Evolutionary conservation across 192 early-diverging fungal species (phyloP), one percentile per base, ranked within the genome.

Genomic region (Umbelopsis ramanniana): DNA sequence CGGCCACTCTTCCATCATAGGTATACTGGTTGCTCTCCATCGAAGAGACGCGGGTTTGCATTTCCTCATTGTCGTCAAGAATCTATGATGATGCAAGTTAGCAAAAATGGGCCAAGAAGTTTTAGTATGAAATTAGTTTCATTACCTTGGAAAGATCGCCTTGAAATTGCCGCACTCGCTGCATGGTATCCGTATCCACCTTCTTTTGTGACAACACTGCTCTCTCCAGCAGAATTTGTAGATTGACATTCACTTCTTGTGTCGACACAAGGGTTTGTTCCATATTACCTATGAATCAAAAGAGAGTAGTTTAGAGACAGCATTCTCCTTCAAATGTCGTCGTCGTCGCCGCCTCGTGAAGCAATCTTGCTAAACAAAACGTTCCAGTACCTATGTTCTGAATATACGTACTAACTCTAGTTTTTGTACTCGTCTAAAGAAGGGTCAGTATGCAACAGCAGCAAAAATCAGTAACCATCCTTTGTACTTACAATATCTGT

Each of bases 201-300:
- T 74, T 73, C n/a, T 79, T 79, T 72, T 79, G 77, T 8, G 68
- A 57, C 45, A 57, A 53, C 17, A 79, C 70, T 21, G 77, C 72
- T 68, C 68, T 71, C 21, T 79, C 77, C 22, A 79, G 60, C 26
- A 79, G 46, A 17, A 79, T 70, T 71, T 79, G 77, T 38, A 79
- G 26, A 46, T 79, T 79, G 11, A 79, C 77, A 74, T 79, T 79
- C 7, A 72, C 66, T 69, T 79, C 77, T 47, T 79, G 73, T 23
- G 77, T 74, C 22, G 72, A 69, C 19, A 70, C 68, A 29, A 79
- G 50, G 38, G 74, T 70, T 23, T 79, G 67, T 26, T 74, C 77
- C 21, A 79, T 79, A 24, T 70, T 70, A 54, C 37, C 72, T 74
- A 52, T 10, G n/a, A 11, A 11, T 7, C 35, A 14, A 14, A n/a